Percentiles rank a stretch among this genome's conserved stretches.
phyloP scores from a whole-genome alignment of 148 eudicot genomes.

The Silene latifolia region DNA sequence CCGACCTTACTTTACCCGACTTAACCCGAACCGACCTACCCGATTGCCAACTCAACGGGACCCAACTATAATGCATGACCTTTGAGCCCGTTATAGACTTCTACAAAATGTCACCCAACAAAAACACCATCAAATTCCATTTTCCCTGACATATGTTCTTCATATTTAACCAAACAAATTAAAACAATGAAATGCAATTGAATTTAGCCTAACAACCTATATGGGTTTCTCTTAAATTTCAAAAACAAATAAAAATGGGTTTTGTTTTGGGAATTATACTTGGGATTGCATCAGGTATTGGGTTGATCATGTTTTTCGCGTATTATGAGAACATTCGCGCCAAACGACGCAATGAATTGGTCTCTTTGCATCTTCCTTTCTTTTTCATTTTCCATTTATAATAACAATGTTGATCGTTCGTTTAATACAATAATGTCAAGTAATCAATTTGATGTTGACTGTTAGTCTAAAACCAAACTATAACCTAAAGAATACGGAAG shows the following conservation, averaged over 20 bases:
- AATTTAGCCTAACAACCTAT: conserved; percentile 19
- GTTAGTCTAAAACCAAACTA: too few relatives aligned
- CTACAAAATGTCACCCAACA: too few relatives aligned
- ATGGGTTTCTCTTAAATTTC: conserved; percentile 25
- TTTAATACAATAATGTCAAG: too few relatives aligned
- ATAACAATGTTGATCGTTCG: too few relatives aligned
- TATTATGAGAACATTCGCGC: conserved; percentile 49
- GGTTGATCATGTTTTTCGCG: conserved; percentile 54
- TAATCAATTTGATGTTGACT: too few relatives aligned
- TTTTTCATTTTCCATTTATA: background rate
- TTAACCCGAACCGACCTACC: too few relatives aligned
- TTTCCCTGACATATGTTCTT: background rate
- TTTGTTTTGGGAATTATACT: conserved; percentile 47
- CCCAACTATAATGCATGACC: too few relatives aligned
- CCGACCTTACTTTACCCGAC: too few relatives aligned
- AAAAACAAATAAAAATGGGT: conserved; percentile 41
- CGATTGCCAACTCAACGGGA: too few relatives aligned
- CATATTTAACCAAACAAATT: background rate
- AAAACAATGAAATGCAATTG: conserved; percentile 22
- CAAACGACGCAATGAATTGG: conserved; percentile 63
- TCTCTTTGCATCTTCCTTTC: conserved; percentile 19
- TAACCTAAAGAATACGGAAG: too few relatives aligned
- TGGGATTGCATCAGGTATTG: conserved; percentile 62
- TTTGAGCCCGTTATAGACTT: too few relatives aligned
- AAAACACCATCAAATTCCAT: background rate